Conservation (phyloP, 1,284 basidiomycete genomes). For the Ustilago loliicola region DNA sequence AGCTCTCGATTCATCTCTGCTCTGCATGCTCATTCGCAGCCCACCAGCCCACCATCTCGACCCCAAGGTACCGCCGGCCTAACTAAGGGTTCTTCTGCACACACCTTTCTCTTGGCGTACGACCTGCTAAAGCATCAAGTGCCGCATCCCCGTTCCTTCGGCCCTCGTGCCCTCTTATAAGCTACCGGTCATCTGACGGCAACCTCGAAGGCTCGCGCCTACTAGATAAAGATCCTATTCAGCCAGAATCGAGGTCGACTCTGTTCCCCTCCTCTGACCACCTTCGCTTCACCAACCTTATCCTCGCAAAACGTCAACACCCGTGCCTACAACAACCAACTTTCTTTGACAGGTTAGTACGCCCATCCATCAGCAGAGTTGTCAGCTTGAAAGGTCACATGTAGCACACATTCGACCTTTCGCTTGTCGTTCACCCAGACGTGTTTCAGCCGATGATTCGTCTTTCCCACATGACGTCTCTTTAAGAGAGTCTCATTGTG, state of each 20-base stretch:
- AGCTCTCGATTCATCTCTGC: neutral
- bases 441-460: constrained; percentile 1
- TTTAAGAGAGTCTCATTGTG: neutral
- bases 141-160: neutral
- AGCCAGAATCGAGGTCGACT: constrained; percentile 5
- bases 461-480: constrained; percentile 8
- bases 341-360: constrained; percentile 8
- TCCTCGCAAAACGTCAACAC: neutral
- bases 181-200: neutral
- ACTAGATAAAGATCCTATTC: neutral
- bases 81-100: neutral
- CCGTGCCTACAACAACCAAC: neutral
- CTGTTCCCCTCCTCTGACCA: neutral
- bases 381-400: neutral
- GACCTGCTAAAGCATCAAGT: neutral
- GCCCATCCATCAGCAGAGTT: neutral
- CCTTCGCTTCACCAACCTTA: neutral
- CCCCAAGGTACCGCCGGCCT: neutral
- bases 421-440: neutral
- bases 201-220: neutral
- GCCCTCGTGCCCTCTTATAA: neutral
- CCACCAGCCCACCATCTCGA: neutral
- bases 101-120: neutral
- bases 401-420: neutral
- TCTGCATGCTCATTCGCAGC: neutral